Evolutionary conservation across 371 early-diverging fungal genomes (phyloP).

Genomic region (Rhizomucor pusillus): DNA sequence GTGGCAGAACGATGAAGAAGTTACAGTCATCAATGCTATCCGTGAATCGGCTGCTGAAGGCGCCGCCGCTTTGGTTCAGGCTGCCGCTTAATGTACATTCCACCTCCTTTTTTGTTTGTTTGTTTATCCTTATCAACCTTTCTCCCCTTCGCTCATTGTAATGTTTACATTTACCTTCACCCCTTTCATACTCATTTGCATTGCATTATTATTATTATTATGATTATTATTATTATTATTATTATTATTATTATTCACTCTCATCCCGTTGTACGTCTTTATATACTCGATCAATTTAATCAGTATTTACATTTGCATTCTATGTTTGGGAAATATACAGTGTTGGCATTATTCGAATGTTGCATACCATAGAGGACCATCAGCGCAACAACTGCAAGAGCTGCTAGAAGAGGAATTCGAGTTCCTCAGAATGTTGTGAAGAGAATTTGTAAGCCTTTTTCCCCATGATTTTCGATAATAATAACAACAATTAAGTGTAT

Average conservation of each 20-base stretch:
- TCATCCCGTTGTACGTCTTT: background rate
- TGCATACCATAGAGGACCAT: no score
- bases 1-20: background rate
- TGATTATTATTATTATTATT: background rate
- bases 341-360: no score
- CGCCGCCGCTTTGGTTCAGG: background rate
- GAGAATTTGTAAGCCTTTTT: no score
- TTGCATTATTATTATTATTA: slow-evolving; percentile 1
- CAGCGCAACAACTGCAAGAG: no score
- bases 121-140: no score
- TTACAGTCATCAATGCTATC: background rate
- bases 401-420: no score
- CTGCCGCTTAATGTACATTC: background rate
- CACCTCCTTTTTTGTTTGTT: background rate
- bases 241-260: background rate
- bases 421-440: no score
- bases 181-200: background rate
- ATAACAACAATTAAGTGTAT: no score
- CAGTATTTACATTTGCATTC: no score
- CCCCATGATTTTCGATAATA: no score
- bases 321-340: no score
- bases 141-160: background rate
- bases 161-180: background rate
- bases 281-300: no score
- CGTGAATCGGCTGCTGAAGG: background rate